These are phyloP conservation scores for Boletus smithii DNA, from an alignment of 1,284 basidiomycete species.

Conservation along the genomic window DNA sequence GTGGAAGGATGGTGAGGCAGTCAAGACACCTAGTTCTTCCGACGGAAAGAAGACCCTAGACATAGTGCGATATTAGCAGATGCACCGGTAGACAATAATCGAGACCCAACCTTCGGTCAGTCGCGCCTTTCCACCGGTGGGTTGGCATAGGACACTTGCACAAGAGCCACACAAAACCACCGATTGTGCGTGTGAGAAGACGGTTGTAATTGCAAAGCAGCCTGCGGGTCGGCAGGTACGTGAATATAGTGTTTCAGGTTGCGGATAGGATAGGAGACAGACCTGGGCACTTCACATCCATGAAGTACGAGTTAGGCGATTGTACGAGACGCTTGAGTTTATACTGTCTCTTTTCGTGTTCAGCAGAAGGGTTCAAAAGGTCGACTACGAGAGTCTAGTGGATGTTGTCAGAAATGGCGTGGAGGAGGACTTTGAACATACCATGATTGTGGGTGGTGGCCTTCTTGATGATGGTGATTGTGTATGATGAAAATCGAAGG, in stretches of 20 bases:
- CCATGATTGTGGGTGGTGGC: slow-evolving; percentile 17
- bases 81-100: slow-evolving; percentile 6
- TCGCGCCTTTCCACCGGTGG: slow-evolving; percentile 97
- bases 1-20: not conserved
- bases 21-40: slow-evolving; percentile 64
- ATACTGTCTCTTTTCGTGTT: slow-evolving; percentile 87
- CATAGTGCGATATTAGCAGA: slow-evolving; percentile 7
- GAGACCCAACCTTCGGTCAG: slow-evolving; percentile 87
- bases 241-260: not conserved
- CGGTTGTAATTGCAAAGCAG: slow-evolving; percentile 92
- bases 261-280: slow-evolving; percentile 28
- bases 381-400: slow-evolving; percentile 94
- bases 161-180: slow-evolving; percentile 93
- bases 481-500: slow-evolving; percentile 20
- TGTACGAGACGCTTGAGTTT: slow-evolving; percentile 99
- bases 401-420: slow-evolving; percentile 8
- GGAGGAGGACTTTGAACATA: slow-evolving; percentile 1
- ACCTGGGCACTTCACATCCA: slow-evolving; percentile 99
- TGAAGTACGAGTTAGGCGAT: slow-evolving; percentile 97
- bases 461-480: slow-evolving; percentile 26
- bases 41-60: slow-evolving; percentile 81
- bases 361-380: slow-evolving; percentile 93
- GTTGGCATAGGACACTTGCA: slow-evolving; percentile 95
- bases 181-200: slow-evolving; percentile 94
- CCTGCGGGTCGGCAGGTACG: slow-evolving; percentile 43